Base-by-base conservation (phyloP, 225 moss, liverwort and hornwort species). In the Marchantia polymorpha region DNA sequence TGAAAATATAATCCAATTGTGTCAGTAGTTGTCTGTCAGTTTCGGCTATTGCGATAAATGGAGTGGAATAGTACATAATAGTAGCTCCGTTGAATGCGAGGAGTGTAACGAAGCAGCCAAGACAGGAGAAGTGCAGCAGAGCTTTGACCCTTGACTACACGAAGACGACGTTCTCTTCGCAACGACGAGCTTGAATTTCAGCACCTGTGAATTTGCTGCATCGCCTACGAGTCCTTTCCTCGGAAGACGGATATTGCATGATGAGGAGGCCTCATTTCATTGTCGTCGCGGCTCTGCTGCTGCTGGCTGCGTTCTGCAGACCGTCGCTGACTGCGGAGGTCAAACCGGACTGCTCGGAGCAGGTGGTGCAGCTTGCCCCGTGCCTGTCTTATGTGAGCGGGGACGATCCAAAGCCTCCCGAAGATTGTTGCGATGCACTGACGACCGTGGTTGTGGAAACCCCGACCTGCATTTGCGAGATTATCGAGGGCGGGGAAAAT, bases 341-440 rank as follows among this genome's bases (percentile, higher is more conserved):
- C 68, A 67, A 59, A n/a, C 77, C 66, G 23, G 84, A 84, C 23
- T 84, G 84, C 54, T 74, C 81, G 30, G 81, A 77, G 2, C 73
- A 84, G 23, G 27, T 84, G 56, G 50, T 84, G 65, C 55, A 81
- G 59, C 59, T 84, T 23, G 29, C 73, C 25, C 81, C 84, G 50
- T 84, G 84, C 20, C 74, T 84, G 48, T 15, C 81, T 0, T 84
- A 59, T 55, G 78, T 78, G 20, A 73, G 72, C 25, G 52, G 74
- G 16, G 74, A 84, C 48, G 73, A 59, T 52, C 56, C 81, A 0
- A 15, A 58, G 73, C 81, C 84, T 39, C 46, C 81, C 3, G 64
- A 58, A 69, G 52, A 67, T 10, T 84, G 84, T 60, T 84, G 84
- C 27, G 81, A 84, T 73, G 81, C 84, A 0, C 74, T 84, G 30